These are phyloP conservation scores for Carpinus fangiana DNA, from an alignment of 306 rosid genomes.

Conservation along the genomic window DNA sequence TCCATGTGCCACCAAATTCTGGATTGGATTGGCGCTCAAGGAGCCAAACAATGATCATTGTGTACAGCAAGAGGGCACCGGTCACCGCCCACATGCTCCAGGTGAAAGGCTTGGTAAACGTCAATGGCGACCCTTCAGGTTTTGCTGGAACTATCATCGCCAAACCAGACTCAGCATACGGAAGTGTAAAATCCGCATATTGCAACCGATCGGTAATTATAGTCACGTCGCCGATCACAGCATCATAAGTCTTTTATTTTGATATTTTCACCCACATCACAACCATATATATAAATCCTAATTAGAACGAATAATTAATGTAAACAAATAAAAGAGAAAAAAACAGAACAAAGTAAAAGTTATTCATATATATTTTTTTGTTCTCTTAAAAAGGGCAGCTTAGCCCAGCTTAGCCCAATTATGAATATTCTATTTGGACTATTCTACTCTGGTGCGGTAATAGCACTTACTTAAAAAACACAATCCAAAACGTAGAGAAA, in stretches of 20 bases:
- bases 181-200: slow-evolving; percentile 35
- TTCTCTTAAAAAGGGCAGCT: too few species aligned
- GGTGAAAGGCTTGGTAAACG: slow-evolving; percentile 34
- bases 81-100: slow-evolving; percentile 30
- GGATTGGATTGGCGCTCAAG: slow-evolving; percentile 54
- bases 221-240: slow-evolving; percentile 36
- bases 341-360: too few species aligned
- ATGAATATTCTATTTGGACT: too few species aligned
- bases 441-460: too few species aligned
- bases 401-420: too few species aligned
- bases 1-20: slow-evolving; percentile 55
- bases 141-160: slow-evolving; percentile 23
- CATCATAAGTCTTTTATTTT: slow-evolving; percentile 29
- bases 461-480: background rate
- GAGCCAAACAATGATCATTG: slow-evolving; percentile 56
- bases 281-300: background rate
- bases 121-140: slow-evolving; percentile 16
- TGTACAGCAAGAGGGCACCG: slow-evolving; percentile 47
- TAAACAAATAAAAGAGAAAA: too few species aligned
- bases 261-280: background rate
- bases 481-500: too few species aligned
- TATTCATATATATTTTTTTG: too few species aligned
- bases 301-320: background rate
- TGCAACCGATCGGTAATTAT: slow-evolving; percentile 18
- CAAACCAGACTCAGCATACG: slow-evolving; percentile 30